Evolutionary conservation across 139 green algal genomes (phyloP), one percentile per base, ranked within the genome.

Genomic region (Volvox africanus): DNA sequence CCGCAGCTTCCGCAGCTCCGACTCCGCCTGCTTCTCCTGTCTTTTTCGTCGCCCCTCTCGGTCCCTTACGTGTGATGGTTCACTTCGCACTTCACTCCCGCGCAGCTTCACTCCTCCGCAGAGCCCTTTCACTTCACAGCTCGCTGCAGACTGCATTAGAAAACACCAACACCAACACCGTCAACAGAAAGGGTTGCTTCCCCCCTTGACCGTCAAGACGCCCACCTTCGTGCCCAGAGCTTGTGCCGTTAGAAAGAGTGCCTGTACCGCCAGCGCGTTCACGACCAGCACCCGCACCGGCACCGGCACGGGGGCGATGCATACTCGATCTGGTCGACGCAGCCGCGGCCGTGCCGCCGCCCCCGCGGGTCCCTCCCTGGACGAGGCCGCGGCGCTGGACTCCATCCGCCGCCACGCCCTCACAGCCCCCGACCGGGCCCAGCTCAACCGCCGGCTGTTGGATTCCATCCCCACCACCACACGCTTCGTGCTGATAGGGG

Each of bases 401-500:
- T 33, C 67, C 24, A 28, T 81, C 20, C 67, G 83, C 24, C 67
- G 67, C 67, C 33, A 69, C 22, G 83, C 83, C 17, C 22, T 89
- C 35, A 68, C 65, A 12, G 33, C 36, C 55, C 35, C 67, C 35
- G 36, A 13, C 68, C 67, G 68, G 13, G 0, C 13, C 19, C 11
- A 26, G 14, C 65, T 80, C 17, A 81, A 80, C 35, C 67, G 35
- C 1, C 19, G 5, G 11, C n/a, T 90, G 18, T 37, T 90, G 20
- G 44, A 33, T 1, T 32, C 20, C n/a, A 76, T 90, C 28, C 86
- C 71, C 44, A 2, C 33, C 50, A 28, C 19, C 20, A 71, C 71
- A n/a, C 83, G 83, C 19, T 61, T 88, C 24, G 83, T 88, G 33
- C 16, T 80, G 62, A 78, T 88, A 16, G 95, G 95, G 0, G 95